phyloP scores from a whole-genome alignment of 2,329 filamentous ascomycete species.

The Septoria petroselini region DNA sequence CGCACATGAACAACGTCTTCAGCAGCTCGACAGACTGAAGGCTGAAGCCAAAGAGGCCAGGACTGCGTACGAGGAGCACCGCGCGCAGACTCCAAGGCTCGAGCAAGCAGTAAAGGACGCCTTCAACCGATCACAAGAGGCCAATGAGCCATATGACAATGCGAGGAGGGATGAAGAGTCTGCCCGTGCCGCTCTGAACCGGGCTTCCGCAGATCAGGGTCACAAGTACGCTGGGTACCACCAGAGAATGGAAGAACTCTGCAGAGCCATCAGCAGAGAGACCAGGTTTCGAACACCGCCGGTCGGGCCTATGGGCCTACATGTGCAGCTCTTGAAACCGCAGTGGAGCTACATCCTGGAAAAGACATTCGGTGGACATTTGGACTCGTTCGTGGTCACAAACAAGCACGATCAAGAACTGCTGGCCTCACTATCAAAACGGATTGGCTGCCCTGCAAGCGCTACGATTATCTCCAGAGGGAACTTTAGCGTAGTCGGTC shows the following conservation, averaged over 20 bases:
- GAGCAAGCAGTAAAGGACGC: slow-evolving; percentile 39
- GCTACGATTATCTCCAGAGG: slow-evolving; percentile 69
- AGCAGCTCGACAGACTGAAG: slow-evolving; percentile 51
- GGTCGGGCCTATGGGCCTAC: slow-evolving; percentile 76
- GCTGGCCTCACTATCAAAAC: slow-evolving; percentile 46
- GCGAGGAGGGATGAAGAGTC: slow-evolving; percentile 13
- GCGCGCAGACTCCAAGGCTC: slow-evolving; percentile 37
- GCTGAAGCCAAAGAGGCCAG: slow-evolving; percentile 48
- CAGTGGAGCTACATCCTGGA: slow-evolving; percentile 84
- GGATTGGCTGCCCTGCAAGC: slow-evolving; percentile 55
- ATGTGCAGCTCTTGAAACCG: slow-evolving; percentile 72
- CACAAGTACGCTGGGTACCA: slow-evolving; percentile 65
- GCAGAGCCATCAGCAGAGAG: slow-evolving; percentile 69
- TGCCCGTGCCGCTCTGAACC: not conserved
- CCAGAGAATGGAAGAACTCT: slow-evolving; percentile 58
- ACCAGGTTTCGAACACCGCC: slow-evolving; percentile 66
- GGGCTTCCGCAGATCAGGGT: slow-evolving; percentile 49
- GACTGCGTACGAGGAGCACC: slow-evolving; percentile 42
- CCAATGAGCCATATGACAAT: slow-evolving; percentile 33
- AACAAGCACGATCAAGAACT: slow-evolving; percentile 71
- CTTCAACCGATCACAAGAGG: slow-evolving; percentile 34
- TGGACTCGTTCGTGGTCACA: slow-evolving; percentile 79
- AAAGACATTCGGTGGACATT: slow-evolving; percentile 63
- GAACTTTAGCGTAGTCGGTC: slow-evolving; percentile 59
- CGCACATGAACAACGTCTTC: slow-evolving; percentile 59